Evolutionary conservation across 2,329 filamentous ascomycete species (phyloP).

Genomic region (Cercospora zeae-maydis): DNA sequence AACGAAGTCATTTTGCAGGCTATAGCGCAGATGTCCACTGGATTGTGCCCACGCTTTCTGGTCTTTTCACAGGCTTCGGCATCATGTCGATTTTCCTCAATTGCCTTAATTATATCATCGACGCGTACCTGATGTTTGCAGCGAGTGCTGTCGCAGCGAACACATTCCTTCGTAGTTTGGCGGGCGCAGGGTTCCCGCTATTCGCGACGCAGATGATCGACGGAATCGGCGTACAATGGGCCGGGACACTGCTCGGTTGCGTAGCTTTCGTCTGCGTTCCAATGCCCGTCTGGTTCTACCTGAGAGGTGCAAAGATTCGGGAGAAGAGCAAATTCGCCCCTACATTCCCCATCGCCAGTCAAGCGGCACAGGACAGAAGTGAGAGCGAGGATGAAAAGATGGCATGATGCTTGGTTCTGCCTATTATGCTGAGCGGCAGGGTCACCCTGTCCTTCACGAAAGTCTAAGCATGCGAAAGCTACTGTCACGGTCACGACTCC

Average conservation of each 20-base stretch:
- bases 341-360: conserved; percentile 18
- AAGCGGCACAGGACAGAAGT: conserved; percentile 16
- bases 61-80: conserved; percentile 43
- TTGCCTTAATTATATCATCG: conserved; percentile 45
- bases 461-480: not conserved
- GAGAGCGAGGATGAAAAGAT: conserved; percentile 18
- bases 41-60: conserved; percentile 45
- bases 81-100: conserved; percentile 43
- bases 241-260: conserved; percentile 45
- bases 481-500: too few species aligned
- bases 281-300: conserved; percentile 44
- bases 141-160: conserved; percentile 38
- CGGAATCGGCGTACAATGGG: conserved; percentile 50
- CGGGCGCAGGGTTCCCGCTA: conserved; percentile 41
- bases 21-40: conserved; percentile 39
- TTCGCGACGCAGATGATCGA: conserved; percentile 54
- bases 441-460: not conserved
- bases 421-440: not conserved
- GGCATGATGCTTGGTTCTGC: not conserved
- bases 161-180: conserved; percentile 44
- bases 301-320: conserved; percentile 43
- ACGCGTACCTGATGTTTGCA: conserved; percentile 56
- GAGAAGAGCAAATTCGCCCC: conserved; percentile 42
- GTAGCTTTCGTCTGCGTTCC: conserved; percentile 43
- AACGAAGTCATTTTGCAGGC: conserved; percentile 37